These are phyloP conservation scores for Fraxinus baroniana DNA, from an alignment of 305 asterid species.

Conservation along the genomic window DNA sequence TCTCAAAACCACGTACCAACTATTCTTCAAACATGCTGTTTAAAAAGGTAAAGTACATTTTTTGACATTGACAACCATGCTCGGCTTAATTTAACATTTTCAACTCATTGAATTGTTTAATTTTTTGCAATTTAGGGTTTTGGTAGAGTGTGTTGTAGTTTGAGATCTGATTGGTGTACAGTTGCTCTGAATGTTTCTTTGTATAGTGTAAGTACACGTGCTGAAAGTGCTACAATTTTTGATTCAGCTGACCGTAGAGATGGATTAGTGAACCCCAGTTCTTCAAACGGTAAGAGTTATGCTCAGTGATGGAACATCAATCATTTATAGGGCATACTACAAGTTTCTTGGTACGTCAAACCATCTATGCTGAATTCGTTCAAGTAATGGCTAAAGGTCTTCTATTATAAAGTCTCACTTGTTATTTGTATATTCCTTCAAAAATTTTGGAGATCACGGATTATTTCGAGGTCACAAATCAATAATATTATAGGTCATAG, in stretches of 20 bases:
- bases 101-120: neutral
- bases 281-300: constrained; percentile 76
- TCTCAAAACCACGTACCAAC: constrained; percentile 24
- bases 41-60: constrained; percentile 42
- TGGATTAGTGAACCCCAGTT: constrained; percentile 30
- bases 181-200: constrained; percentile 29
- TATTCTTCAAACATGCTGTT: constrained; percentile 30
- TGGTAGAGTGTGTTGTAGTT: constrained; percentile 30
- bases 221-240: constrained; percentile 39
- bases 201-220: constrained; percentile 30
- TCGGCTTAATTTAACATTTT: neutral
- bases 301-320: constrained; percentile 89
- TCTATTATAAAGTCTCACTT: neutral
- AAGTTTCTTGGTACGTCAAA: constrained; percentile 70
- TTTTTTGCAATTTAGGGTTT: constrained; percentile 38
- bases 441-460: too few species aligned
- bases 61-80: neutral
- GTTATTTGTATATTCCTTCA: neutral
- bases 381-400: neutral
- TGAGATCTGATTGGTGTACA: constrained; percentile 32
- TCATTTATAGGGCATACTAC: constrained; percentile 88
- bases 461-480: too few species aligned
- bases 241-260: constrained; percentile 38
- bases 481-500: too few species aligned
- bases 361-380: neutral